Percentiles rank a stretch among this genome's conserved stretches.
phyloP scores from a whole-genome alignment of 2,329 filamentous ascomycete genomes.

The Acephala macrosclerotiorum region DNA sequence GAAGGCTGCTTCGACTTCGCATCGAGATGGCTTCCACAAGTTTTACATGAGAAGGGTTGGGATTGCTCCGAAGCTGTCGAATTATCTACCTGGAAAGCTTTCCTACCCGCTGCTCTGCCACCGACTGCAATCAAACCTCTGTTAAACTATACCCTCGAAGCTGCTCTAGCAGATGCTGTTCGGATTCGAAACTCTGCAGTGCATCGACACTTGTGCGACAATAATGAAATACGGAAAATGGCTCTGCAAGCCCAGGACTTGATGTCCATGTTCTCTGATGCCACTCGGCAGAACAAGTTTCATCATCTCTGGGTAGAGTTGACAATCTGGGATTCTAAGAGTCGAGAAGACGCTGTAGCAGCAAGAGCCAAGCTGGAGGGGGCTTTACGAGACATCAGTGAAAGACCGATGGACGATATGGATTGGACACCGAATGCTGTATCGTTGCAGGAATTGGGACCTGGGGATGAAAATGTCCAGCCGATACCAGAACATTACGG shows the following conservation, averaged over 20 bases:
- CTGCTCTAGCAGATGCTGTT: constrained; percentile 38
- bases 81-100: constrained; percentile 39
- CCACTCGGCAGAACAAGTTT: constrained; percentile 38
- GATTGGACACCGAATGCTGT: constrained; percentile 44
- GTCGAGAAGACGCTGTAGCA: constrained; percentile 24
- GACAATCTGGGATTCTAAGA: constrained; percentile 36
- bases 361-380: constrained; percentile 36
- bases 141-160: constrained; percentile 31
- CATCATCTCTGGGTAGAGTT: constrained; percentile 35
- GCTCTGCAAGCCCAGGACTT: constrained; percentile 38
- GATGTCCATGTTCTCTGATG: constrained; percentile 42
- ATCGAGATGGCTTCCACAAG: constrained; percentile 39
- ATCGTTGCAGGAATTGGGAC: constrained; percentile 38
- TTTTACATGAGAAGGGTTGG: constrained; percentile 36
- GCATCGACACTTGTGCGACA: constrained; percentile 42
- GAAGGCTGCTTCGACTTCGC: constrained; percentile 44
- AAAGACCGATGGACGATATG: constrained; percentile 43
- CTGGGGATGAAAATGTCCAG: constrained; percentile 13
- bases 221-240: constrained; percentile 39
- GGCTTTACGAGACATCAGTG: constrained; percentile 40
- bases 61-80: constrained; percentile 43
- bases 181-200: constrained; percentile 41
- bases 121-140: constrained; percentile 30
- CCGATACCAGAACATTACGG: constrained; percentile 12
- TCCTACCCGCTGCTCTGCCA: constrained; percentile 36